phyloP scores from a whole-genome alignment of 2,329 filamentous ascomycete species.

The Sarocladiaceae sp. region DNA sequence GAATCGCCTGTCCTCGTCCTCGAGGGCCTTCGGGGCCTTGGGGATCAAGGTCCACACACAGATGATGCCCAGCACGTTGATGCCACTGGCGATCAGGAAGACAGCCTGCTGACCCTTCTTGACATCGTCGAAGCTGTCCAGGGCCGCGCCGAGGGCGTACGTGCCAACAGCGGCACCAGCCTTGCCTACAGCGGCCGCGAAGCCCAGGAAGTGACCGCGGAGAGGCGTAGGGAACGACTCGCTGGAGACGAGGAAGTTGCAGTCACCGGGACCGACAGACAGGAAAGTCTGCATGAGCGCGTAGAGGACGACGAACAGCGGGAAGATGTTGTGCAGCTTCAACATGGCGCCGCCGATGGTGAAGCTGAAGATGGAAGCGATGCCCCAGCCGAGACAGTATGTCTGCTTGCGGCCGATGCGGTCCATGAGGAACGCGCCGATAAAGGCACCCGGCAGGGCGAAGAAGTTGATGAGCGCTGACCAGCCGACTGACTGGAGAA shows the following conservation, averaged over 20 bases:
- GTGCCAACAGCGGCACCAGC: constrained; percentile 48
- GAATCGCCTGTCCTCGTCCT: constrained; percentile 19
- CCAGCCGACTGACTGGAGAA: constrained; percentile 21
- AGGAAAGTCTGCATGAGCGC: constrained; percentile 44
- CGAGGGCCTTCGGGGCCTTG: constrained; percentile 15
- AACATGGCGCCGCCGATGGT: constrained; percentile 42
- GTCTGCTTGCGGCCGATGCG: constrained; percentile 44
- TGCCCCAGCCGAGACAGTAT: constrained; percentile 44
- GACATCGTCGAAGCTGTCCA: constrained; percentile 35
- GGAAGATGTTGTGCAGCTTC: constrained; percentile 40
- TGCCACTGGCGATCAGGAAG: constrained; percentile 46
- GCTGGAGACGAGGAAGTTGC: constrained; percentile 21
- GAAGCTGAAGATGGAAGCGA: constrained; percentile 42
- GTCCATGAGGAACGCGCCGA: constrained; percentile 34
- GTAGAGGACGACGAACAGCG: constrained; percentile 47
- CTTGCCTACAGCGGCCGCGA: constrained; percentile 44
- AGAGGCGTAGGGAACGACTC: constrained; percentile 48
- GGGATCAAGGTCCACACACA: constrained; percentile 42
- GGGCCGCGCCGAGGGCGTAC: constrained; percentile 46
- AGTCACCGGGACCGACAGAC: constrained; percentile 46
- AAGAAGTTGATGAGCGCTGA: constrained; percentile 21
- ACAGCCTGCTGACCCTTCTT: constrained; percentile 43
- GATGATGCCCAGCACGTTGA: constrained; percentile 40
- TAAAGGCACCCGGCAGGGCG: constrained; percentile 19
- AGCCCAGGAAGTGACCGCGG: constrained; percentile 43